These are phyloP conservation scores for Penicillium odoratum DNA, from an alignment of 495 filamentous ascomycete species.

Conservation along the genomic window DNA sequence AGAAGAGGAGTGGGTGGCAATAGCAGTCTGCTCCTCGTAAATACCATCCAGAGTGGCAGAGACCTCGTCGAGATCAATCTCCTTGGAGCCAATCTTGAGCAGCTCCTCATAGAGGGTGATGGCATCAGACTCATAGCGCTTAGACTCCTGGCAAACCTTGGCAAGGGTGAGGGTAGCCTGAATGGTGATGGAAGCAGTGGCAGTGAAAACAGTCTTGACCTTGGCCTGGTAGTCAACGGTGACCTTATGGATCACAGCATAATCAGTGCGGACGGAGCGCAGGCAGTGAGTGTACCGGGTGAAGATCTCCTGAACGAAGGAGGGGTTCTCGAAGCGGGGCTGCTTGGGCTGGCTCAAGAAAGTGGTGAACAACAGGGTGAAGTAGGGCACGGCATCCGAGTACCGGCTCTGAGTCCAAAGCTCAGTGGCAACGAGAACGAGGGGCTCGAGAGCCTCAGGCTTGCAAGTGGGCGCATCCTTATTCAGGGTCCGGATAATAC, in stretches of 20 bases:
- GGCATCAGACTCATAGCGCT: constrained; percentile 35
- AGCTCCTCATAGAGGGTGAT: constrained; percentile 35
- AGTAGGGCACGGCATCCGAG: constrained; percentile 34
- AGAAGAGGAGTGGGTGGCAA: constrained; percentile 18
- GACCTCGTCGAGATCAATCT: constrained; percentile 36
- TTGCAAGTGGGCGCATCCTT: constrained; percentile 33
- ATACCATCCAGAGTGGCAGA: constrained; percentile 35
- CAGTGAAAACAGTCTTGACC: constrained; percentile 33
- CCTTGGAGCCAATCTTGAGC: constrained; percentile 27
- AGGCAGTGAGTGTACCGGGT: constrained; percentile 35
- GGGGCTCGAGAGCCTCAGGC: constrained; percentile 35
- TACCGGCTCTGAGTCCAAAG: constrained; percentile 38
- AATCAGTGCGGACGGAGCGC: constrained; percentile 30
- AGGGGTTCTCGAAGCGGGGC: constrained; percentile 31
- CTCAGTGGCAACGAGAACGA: constrained; percentile 40
- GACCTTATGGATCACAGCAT: constrained; percentile 34
- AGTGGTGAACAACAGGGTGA: constrained; percentile 34
- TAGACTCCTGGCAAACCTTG: constrained; percentile 37
- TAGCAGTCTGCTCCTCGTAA: constrained; percentile 36
- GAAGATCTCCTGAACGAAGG: constrained; percentile 34
- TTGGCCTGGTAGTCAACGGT: constrained; percentile 35
- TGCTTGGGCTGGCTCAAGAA: constrained; percentile 32
- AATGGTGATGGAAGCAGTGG: constrained; percentile 37
- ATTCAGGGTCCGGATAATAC: constrained; percentile 36
- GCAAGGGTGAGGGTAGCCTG: constrained; percentile 37